These are phyloP conservation scores for Colletotrichum australisinense DNA, from an alignment of 2,329 filamentous ascomycete genomes.

Conservation along the genomic window DNA sequence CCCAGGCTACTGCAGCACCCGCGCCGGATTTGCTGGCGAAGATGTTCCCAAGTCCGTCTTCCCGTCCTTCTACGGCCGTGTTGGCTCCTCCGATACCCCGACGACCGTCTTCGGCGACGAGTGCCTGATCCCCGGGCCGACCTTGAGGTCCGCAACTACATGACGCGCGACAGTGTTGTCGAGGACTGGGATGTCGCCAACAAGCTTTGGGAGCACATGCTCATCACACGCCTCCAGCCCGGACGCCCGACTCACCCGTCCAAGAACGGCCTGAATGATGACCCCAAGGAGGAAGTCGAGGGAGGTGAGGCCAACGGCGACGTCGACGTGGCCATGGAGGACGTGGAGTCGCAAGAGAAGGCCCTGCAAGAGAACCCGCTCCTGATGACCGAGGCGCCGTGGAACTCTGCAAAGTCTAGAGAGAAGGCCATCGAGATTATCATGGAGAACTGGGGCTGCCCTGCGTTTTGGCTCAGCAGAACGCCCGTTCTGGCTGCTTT, in stretches of 20 bases:
- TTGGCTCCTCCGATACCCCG: slow-evolving; percentile 60
- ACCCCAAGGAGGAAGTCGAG: slow-evolving; percentile 65
- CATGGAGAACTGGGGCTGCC: slow-evolving; percentile 96
- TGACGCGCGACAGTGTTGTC: slow-evolving; percentile 88
- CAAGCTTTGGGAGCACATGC: slow-evolving; percentile 91
- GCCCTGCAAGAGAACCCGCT: slow-evolving; percentile 89
- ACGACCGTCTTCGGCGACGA: slow-evolving; percentile 88
- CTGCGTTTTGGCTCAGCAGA: slow-evolving; percentile 92
- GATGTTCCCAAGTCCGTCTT: slow-evolving; percentile 95
- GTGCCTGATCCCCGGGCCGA: slow-evolving; percentile 78
- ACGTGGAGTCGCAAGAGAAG: slow-evolving; percentile 72
- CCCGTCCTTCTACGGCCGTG: slow-evolving; percentile 86
- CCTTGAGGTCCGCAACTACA: slow-evolving; percentile 91
- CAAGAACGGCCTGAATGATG: slow-evolving; percentile 84
- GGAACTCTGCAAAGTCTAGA: slow-evolving; percentile 88
- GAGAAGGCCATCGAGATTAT: slow-evolving; percentile 96
- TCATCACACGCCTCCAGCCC: slow-evolving; percentile 88
- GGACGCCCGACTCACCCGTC: slow-evolving; percentile 75
- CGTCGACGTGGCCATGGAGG: slow-evolving; percentile 70
- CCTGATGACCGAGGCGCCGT: slow-evolving; percentile 92
- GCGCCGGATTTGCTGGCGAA: slow-evolving; percentile 97
- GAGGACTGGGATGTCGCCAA: slow-evolving; percentile 96
- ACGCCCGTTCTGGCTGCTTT: slow-evolving; percentile 92
- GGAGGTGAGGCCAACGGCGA: slow-evolving; percentile 73
- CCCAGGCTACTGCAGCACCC: slow-evolving; percentile 89